A percentile compares a stretch with the other conserved stretches of the same genome.
Evolutionary conservation across 768 basidiomycete species (phyloP).

Genomic region (Agaricus blazei): DNA sequence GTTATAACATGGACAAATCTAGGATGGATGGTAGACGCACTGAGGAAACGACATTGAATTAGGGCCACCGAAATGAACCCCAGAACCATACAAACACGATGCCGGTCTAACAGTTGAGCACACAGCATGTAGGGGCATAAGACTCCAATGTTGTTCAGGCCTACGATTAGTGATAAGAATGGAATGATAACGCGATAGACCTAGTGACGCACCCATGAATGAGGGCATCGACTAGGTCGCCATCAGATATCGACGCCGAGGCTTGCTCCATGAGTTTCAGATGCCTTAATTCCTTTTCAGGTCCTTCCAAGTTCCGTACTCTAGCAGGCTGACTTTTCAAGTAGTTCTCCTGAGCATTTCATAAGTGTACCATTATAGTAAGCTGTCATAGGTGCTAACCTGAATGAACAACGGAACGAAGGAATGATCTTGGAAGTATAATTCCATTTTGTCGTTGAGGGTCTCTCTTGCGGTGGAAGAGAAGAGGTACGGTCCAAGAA

Average conservation of each 20-base stretch:
- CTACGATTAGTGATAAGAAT: slow-evolving; percentile 32
- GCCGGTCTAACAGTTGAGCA: slow-evolving; percentile 88
- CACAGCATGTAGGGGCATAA: slow-evolving; percentile 92
- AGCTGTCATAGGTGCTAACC: slow-evolving; percentile 30
- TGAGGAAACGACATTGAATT: slow-evolving; percentile 76
- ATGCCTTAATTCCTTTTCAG: slow-evolving; percentile 62
- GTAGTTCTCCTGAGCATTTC: slow-evolving; percentile 77
- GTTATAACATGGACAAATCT: not conserved
- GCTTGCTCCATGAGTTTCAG: slow-evolving; percentile 83
- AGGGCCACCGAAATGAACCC: slow-evolving; percentile 60
- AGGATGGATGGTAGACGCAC: slow-evolving; percentile 41
- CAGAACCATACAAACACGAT: slow-evolving; percentile 72
- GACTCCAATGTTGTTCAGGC: slow-evolving; percentile 90
- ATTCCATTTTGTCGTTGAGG: slow-evolving; percentile 87
- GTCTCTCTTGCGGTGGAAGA: slow-evolving; percentile 76
- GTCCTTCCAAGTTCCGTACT: slow-evolving; percentile 52
- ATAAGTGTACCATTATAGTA: not conserved
- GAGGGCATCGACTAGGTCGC: slow-evolving; percentile 86
- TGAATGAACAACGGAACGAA: slow-evolving; percentile 96
- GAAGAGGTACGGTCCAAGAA: slow-evolving; percentile 90
- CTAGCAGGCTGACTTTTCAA: slow-evolving; percentile 74
- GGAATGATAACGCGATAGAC: not conserved
- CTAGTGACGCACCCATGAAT: slow-evolving; percentile 74
- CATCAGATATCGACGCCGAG: slow-evolving; percentile 90
- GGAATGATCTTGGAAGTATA: slow-evolving; percentile 95